Base-by-base conservation (phyloP, 140 eudicot genomes). In the Senecio squalidus region DNA sequence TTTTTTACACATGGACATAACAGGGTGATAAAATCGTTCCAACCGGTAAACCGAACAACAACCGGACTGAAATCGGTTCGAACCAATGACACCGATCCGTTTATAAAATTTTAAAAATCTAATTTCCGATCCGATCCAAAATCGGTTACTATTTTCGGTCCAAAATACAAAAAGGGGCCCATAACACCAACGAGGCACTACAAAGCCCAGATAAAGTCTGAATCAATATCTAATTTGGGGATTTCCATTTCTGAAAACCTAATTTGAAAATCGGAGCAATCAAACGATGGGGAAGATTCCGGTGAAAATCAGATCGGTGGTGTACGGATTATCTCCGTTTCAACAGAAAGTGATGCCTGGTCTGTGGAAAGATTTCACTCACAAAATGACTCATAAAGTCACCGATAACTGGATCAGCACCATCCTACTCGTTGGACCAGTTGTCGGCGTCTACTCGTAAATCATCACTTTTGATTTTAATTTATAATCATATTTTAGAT, bases 271-370 rank as follows among this genome's bases (percentile, higher is more conserved):
- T 67, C 66, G 24, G 59, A 67, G 16, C 49, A 41, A 44, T 11
- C n/a, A n/a, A 0, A 9, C 22, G 55, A 70, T 84, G 97, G 95
- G 86, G 67, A 85, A 88, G 64, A 53, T 55, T 40, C 95, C 95
- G 50, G 86, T 82, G 67, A 80, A 69, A 72, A 73, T 89, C 56
- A 89, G 71, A 74, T 83, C 95, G n/a, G 97, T 89, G 62, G 78
- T 79, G 26, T 89, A 89, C 71, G 80, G 85, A 2, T 39, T 89
- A 0, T 88, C 97, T 0, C 97, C 97, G 39, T 89, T 78, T 64
- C 93, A 89, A 68, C 97, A 89, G 76, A 82, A 89, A 73, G 80
- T 85, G 33, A 89, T 89, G 97, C 82, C 95, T 3, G 95, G 97
- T 7, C 87, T 89, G 27, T 82, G 88, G 95, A 89, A 89, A 24